phyloP scores from a whole-genome alignment of 345 rosid species.

The Eucalyptus pumila region DNA sequence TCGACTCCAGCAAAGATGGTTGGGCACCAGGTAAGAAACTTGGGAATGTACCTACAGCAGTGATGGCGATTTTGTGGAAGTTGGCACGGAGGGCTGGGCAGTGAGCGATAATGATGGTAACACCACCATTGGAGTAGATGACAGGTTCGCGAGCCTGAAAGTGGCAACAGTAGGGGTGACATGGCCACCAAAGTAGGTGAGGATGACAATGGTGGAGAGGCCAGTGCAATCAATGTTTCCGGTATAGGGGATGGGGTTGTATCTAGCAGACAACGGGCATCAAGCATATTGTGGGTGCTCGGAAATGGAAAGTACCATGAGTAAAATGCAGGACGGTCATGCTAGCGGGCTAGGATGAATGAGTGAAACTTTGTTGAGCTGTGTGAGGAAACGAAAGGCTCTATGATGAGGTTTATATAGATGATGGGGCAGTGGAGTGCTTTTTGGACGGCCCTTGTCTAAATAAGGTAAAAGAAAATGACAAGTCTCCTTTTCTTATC shows the following conservation, averaged over 20 bases:
- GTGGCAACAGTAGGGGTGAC: background rate
- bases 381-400: background rate
- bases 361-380: background rate
- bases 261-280: background rate
- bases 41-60: background rate
- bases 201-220: background rate
- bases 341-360: background rate
- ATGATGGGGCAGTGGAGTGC: background rate
- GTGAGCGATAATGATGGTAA: background rate
- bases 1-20: background rate
- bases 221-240: background rate
- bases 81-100: background rate
- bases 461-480: background rate
- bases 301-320: background rate
- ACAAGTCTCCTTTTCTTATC: background rate
- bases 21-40: background rate
- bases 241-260: background rate
- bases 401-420: background rate
- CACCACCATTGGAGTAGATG: background rate
- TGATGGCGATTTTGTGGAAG: background rate
- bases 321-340: background rate
- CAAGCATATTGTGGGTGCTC: background rate
- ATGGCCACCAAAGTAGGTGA: background rate
- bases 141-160: background rate
- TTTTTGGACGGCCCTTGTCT: background rate